Percentiles rank a stretch among this genome's conserved stretches.
Evolutionary conservation across 2,329 filamentous ascomycete species (phyloP).

Genomic region (Venturia carpophila): DNA sequence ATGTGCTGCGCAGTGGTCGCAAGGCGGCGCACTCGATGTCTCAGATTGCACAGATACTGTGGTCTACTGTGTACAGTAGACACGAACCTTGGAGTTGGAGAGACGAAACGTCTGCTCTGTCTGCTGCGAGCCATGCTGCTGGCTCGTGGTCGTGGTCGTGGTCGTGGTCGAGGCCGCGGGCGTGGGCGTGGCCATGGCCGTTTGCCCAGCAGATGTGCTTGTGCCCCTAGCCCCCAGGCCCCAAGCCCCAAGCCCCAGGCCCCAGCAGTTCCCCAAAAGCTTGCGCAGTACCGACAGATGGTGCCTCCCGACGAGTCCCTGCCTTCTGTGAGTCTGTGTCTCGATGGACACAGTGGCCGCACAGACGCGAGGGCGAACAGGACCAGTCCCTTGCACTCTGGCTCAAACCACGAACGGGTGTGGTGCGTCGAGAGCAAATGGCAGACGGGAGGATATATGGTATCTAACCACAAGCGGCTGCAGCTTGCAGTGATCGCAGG

Average conservation of each 20-base stretch:
- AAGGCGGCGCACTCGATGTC: background rate
- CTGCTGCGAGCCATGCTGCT: background rate
- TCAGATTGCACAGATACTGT: conserved; percentile 12
- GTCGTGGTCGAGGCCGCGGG: background rate
- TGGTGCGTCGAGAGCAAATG: background rate
- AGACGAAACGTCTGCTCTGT: background rate
- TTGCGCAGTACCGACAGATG: background rate
- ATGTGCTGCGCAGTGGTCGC: conserved; percentile 5
- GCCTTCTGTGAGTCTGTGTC: conserved; percentile 1
- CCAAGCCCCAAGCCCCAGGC: too few relatives aligned
- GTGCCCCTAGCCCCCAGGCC: too few relatives aligned
- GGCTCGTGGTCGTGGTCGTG: background rate
- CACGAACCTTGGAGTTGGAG: background rate
- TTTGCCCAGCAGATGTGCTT: too few relatives aligned
- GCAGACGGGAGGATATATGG: conserved; percentile 6
- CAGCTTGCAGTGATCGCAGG: background rate
- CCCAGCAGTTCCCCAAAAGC: background rate
- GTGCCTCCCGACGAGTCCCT: background rate
- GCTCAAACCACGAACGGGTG: conserved; percentile 8
- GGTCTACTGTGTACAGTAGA: too few relatives aligned
- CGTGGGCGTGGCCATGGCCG: too few relatives aligned
- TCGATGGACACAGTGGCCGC: background rate
- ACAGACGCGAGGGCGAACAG: conserved; percentile 12
- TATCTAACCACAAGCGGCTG: background rate
- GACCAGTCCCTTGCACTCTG: conserved; percentile 9